Conservation (phyloP, 371 early-diverging fungal species). For the Rhizopus stolonifer region DNA sequence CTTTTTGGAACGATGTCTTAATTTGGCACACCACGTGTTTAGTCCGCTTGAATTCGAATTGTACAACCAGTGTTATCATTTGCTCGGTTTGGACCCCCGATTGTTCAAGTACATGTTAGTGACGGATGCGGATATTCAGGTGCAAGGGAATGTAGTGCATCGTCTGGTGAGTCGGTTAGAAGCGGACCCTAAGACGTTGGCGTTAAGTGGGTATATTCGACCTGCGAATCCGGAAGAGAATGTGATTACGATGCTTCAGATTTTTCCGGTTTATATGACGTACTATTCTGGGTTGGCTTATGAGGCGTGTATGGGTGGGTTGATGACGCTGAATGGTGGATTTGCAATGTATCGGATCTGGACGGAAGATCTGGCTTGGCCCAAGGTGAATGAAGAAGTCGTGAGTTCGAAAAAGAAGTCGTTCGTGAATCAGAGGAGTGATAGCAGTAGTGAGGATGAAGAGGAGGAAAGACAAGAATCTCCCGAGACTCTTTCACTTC, state of each 20-base stretch:
- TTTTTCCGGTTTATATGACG: constrained; percentile 41
- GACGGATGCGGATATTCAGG: constrained; percentile 45
- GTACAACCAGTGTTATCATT: constrained; percentile 46
- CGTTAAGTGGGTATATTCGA: constrained; percentile 47
- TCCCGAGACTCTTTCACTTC: constrained; percentile 1
- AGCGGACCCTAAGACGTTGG: constrained; percentile 36
- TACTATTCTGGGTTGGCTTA: constrained; percentile 44
- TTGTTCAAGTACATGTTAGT: constrained; percentile 49
- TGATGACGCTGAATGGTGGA: constrained; percentile 43
- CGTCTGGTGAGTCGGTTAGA: constrained; percentile 37
- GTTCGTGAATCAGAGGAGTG: not conserved
- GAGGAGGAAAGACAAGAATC: constrained; percentile 6
- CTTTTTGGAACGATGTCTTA: constrained; percentile 50
- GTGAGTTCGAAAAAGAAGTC: not conserved
- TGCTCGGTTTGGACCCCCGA: constrained; percentile 46
- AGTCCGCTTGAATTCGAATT: constrained; percentile 49
- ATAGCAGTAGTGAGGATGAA: constrained; percentile 9
- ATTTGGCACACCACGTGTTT: constrained; percentile 38
- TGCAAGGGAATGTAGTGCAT: constrained; percentile 36
- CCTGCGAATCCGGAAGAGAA: constrained; percentile 51
- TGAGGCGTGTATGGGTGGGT: constrained; percentile 46
- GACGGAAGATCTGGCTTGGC: constrained; percentile 20
- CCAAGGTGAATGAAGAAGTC: constrained; percentile 38
- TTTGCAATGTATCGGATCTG: constrained; percentile 52
- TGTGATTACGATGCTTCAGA: constrained; percentile 48